Evolutionary conservation across 768 basidiomycete genomes (phyloP).

Genomic region (Gautieria morchelliformis): DNA sequence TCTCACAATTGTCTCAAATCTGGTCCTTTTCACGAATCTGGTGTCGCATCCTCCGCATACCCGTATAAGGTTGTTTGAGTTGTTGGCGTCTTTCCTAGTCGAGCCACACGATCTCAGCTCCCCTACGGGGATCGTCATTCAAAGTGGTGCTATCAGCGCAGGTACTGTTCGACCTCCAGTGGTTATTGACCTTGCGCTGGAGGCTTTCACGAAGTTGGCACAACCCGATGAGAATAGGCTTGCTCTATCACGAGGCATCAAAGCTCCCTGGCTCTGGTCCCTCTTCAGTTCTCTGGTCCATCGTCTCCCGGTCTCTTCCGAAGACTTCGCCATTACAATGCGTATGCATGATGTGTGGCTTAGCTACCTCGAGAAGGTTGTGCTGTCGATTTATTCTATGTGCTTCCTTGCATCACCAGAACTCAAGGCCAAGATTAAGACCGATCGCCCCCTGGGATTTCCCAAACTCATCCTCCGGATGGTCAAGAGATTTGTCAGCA

Average conservation of each 20-base stretch:
- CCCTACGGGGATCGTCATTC: conserved; percentile 50
- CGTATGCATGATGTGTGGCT: conserved; percentile 54
- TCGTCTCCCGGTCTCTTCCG: conserved; percentile 71
- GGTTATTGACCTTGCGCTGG: conserved; percentile 68
- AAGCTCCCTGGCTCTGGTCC: conserved; percentile 44
- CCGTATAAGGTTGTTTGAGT: conserved; percentile 49
- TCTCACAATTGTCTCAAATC: conserved; percentile 55
- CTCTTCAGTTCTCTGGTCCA: conserved; percentile 67
- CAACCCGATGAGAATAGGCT: conserved; percentile 73
- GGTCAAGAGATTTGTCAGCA: conserved; percentile 51
- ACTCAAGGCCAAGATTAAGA: conserved; percentile 62
- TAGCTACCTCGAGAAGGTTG: conserved; percentile 66
- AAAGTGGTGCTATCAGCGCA: conserved; percentile 33
- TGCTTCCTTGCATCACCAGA: conserved; percentile 73
- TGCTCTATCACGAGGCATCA: conserved; percentile 52
- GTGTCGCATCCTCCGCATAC: conserved; percentile 33
- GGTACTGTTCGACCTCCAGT: conserved; percentile 43
- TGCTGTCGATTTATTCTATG: conserved; percentile 80
- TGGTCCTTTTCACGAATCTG: conserved; percentile 46
- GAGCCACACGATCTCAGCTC: conserved; percentile 59
- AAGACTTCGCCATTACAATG: conserved; percentile 59
- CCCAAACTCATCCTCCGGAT: conserved; percentile 62
- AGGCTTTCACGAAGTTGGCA: conserved; percentile 72
- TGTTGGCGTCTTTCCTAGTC: conserved; percentile 67
- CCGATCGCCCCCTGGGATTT: conserved; percentile 57